phyloP scores from a whole-genome alignment of 192 early-diverging fungal species.

The Phlyctochytrium arcticum region DNA sequence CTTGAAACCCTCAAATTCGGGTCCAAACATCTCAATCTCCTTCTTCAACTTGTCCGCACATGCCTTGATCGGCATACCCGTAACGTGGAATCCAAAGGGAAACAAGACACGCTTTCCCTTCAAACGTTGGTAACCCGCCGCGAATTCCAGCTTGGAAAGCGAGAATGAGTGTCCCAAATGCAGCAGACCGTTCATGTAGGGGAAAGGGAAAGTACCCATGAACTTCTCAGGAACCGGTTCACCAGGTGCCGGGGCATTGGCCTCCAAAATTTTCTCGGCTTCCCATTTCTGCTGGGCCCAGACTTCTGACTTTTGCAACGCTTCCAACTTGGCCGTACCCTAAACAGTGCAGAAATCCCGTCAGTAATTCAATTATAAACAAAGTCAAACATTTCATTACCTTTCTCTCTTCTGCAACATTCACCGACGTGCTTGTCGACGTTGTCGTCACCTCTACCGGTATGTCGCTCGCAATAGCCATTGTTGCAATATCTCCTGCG shows the following conservation, averaged over 20 bases:
- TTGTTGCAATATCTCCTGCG: too few relatives aligned
- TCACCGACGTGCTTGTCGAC: neutral
- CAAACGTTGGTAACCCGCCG: constrained; percentile 88
- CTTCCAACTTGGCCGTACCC: constrained; percentile 20
- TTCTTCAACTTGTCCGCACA: constrained; percentile 82
- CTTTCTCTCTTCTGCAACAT: neutral
- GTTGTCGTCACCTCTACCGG: neutral
- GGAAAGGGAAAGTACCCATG: constrained; percentile 93
- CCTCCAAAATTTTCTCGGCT: constrained; percentile 70
- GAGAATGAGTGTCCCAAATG: constrained; percentile 98
- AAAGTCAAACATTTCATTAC: neutral
- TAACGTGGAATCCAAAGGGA: constrained; percentile 97
- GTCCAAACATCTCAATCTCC: constrained; percentile 81
- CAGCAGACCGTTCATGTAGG: constrained; percentile 81
- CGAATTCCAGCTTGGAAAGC: constrained; percentile 92
- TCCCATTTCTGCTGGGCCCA: constrained; percentile 76
- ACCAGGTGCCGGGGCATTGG: constrained; percentile 69
- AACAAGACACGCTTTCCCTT: constrained; percentile 89
- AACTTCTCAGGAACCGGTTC: constrained; percentile 76
- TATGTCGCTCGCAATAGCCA: neutral
- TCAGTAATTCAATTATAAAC: neutral
- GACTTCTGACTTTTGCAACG: constrained; percentile 7
- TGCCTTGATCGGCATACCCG: constrained; percentile 99
- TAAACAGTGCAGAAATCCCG: neutral
- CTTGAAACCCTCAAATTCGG: constrained; percentile 55